These are phyloP conservation scores for Aspergillus fischeri DNA, from an alignment of 2,329 filamentous ascomycete species.

Conservation along the genomic window DNA sequence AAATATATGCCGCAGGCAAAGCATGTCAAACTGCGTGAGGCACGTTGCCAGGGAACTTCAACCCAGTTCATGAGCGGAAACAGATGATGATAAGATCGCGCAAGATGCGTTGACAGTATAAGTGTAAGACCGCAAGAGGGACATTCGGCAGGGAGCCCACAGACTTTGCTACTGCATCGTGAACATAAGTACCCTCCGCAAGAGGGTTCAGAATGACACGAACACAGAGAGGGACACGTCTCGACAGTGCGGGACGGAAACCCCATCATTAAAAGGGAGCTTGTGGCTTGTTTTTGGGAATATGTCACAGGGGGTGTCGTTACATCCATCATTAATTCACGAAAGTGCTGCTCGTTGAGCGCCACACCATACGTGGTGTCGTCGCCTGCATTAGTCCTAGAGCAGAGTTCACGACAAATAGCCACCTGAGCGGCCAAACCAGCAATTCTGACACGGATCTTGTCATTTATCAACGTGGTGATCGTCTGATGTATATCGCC, in stretches of 20 bases:
- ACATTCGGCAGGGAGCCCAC: conserved; percentile 83
- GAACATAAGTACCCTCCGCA: conserved; percentile 88
- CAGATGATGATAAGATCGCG: conserved; percentile 87
- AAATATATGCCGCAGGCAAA: conserved; percentile 75
- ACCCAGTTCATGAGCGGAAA: conserved; percentile 89
- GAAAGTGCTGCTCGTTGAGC: conserved; percentile 80
- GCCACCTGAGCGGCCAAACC: conserved; percentile 88
- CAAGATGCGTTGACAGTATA: conserved; percentile 88
- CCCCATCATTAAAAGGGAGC: conserved; percentile 86
- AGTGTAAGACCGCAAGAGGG: conserved; percentile 87
- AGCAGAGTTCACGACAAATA: conserved; percentile 84
- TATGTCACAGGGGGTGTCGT: conserved; percentile 87
- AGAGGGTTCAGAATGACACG: conserved; percentile 79
- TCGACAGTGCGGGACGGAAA: conserved; percentile 85
- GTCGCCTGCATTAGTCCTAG: conserved; percentile 80
- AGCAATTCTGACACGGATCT: conserved; percentile 82
- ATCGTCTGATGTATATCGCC: conserved; percentile 95
- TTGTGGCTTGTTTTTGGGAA: conserved; percentile 48
- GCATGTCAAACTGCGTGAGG: conserved; percentile 61
- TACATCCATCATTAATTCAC: conserved; percentile 79
- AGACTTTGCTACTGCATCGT: conserved; percentile 83
- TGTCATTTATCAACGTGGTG: conserved; percentile 69
- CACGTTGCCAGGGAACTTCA: conserved; percentile 79
- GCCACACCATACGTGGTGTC: conserved; percentile 71
- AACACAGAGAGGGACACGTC: conserved; percentile 70